These are phyloP conservation scores for Castanea crenata DNA, from an alignment of 306 rosid species.

Conservation along the genomic window DNA sequence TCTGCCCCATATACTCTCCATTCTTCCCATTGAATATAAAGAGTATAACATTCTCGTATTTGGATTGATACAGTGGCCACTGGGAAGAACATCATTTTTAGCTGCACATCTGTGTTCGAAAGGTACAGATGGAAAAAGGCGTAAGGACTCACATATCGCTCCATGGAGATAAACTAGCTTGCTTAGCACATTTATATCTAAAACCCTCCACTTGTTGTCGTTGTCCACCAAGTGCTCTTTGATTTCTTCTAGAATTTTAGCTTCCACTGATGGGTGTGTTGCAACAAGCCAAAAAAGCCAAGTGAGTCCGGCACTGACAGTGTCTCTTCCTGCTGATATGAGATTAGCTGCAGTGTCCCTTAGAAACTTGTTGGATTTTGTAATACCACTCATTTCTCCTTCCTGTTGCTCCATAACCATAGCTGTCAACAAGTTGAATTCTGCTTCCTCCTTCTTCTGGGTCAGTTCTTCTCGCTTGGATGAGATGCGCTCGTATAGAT, in stretches of 20 bases:
- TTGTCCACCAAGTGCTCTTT: not conserved
- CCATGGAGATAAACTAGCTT: not conserved
- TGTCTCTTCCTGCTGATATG: conserved; percentile 41
- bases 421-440: conserved; percentile 26
- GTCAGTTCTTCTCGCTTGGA: not conserved
- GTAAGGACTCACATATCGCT: too few relatives aligned
- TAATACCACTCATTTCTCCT: conserved; percentile 2
- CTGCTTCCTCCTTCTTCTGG: not conserved
- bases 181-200: conserved; percentile 17
- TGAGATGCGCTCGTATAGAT: not conserved
- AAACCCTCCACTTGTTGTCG: not conserved
- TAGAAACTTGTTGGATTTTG: not conserved
- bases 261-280: not conserved
- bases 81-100: not conserved
- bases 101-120: not conserved
- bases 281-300: conserved; percentile 32
- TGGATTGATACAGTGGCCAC: not conserved
- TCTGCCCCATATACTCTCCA: not conserved
- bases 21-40: not conserved
- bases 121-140: not conserved
- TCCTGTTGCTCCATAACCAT: conserved; percentile 5
- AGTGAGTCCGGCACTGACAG: conserved; percentile 40
- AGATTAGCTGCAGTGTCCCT: conserved; percentile 25
- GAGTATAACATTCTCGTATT: not conserved
- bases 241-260: not conserved